Percentiles rank a stretch among this genome's conserved stretches.
Conservation (phyloP, 2,329 filamentous ascomycete species). For the Fusarium ramigenum region DNA sequence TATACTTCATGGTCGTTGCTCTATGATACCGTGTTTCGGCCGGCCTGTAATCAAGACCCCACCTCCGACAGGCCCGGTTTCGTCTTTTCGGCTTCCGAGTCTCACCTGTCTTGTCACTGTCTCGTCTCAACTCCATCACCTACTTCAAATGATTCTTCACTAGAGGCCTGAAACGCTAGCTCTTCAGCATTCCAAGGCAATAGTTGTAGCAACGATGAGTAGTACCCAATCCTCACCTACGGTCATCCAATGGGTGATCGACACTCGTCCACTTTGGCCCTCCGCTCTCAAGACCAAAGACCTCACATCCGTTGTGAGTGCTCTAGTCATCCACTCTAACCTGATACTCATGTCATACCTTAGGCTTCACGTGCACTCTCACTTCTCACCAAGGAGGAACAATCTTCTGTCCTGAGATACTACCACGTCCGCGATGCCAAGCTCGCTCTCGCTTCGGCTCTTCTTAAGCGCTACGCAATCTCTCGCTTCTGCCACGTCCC, state of each 20-base stretch:
- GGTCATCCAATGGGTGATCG: slow-evolving; percentile 69
- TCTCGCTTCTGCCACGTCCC: slow-evolving; percentile 65
- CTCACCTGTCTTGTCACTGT: slow-evolving; percentile 26
- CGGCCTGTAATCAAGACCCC: slow-evolving; percentile 14
- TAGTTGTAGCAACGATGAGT: slow-evolving; percentile 19
- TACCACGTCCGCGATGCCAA: slow-evolving; percentile 77
- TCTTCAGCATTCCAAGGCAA: neutral
- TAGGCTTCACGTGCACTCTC: slow-evolving; percentile 65
- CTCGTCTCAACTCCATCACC: neutral
- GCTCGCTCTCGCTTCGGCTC: slow-evolving; percentile 75
- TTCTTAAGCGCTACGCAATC: slow-evolving; percentile 78
- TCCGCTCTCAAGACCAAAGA: slow-evolving; percentile 58
- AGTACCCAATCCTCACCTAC: slow-evolving; percentile 39
- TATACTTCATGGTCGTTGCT: neutral
- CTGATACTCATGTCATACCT: slow-evolving; percentile 4
- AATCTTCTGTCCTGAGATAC: slow-evolving; percentile 65
- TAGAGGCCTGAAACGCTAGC: neutral
- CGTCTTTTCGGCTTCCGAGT: slow-evolving; percentile 30
- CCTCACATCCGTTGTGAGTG: slow-evolving; percentile 56
- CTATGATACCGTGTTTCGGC: slow-evolving; percentile 20
- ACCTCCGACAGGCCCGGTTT: slow-evolving; percentile 33
- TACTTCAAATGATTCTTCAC: neutral
- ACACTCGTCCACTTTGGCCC: slow-evolving; percentile 69
- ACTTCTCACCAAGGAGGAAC: slow-evolving; percentile 65
- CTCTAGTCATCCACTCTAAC: neutral